These are phyloP conservation scores for Pseudofabraea citricarpa DNA, from an alignment of 2,329 filamentous ascomycete species.

Conservation along the genomic window DNA sequence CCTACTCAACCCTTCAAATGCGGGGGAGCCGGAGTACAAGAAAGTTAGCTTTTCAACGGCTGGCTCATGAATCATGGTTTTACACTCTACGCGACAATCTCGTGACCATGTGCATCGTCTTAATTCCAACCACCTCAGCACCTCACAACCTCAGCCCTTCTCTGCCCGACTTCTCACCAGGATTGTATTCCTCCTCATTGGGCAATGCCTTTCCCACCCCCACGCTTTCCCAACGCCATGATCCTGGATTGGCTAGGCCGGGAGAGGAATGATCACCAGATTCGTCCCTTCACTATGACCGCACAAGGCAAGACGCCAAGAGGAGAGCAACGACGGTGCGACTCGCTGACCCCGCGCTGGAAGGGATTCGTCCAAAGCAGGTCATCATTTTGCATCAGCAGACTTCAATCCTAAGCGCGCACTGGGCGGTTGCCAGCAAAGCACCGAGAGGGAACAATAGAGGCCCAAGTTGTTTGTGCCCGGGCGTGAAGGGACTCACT, in stretches of 20 bases:
- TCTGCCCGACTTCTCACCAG: not conserved
- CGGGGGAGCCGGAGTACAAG: too few relatives aligned
- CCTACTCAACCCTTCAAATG: too few relatives aligned
- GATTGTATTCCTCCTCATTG: not conserved
- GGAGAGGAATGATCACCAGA: slow-evolving; percentile 15
- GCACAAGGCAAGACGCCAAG: not conserved
- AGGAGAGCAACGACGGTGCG: slow-evolving; percentile 8
- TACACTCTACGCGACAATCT: too few relatives aligned
- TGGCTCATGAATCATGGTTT: too few relatives aligned
- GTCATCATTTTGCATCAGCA: not conserved
- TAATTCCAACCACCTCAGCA: too few relatives aligned
- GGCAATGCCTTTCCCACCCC: not conserved
- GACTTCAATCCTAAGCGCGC: too few relatives aligned
- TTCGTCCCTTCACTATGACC: not conserved
- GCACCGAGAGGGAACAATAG: too few relatives aligned
- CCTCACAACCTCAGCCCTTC: not conserved
- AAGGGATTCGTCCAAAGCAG: not conserved
- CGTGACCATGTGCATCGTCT: too few relatives aligned
- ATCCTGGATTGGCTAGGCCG: slow-evolving; percentile 13
- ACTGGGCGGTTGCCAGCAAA: too few relatives aligned
- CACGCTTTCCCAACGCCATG: slow-evolving; percentile 11
- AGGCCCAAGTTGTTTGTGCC: too few relatives aligned
- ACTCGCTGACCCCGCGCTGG: slow-evolving; percentile 5
- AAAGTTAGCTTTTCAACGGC: too few relatives aligned
- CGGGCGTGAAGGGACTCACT: too few relatives aligned